Base-by-base conservation (phyloP, 164 flowering plant genomes). In the Macadamia tetraphylla region DNA sequence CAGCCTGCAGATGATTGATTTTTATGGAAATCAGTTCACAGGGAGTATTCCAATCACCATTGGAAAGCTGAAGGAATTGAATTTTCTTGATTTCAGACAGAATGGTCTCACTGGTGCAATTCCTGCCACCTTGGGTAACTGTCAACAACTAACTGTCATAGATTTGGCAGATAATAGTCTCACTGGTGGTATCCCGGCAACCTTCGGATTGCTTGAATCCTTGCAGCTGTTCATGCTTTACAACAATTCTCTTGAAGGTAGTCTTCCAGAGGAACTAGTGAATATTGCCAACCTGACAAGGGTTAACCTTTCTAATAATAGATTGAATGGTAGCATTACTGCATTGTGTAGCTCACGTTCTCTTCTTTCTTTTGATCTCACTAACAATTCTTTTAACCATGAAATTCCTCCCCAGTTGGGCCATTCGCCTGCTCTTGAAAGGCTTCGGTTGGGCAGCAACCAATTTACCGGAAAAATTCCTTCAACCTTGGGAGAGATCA, bases 161-260 rank as follows among this genome's bases (percentile, higher is more conserved):
- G 99, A 92, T 72, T 81, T 94, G 84, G 99, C 99, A 1, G 99
- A 94, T 64, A 94, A 94, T 65, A 73, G 61, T 11, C 82, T 94
- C 58, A 74, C 94, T 0, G 96, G 94, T 30, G 73, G 75, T 1
- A 81, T 94, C 57, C 99, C 99, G 0, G 77, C 67, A 6, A 82
- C 87, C 0, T 77, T 94, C 12, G 94, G 90, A 5, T 72, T 67
- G 57, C 83, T 94, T 7, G 67, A 67, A 29, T 76, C 82, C 3
- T 76, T 94, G 67, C 68, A 89, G 35, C 84, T 81, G 81, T 65
- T 92, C 53, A 86, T 92, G 92, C 97, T 94, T 53, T 94, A 94
- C 81, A 92, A 94, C 83, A 94, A 92, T 69, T 87, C 98, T 0
- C 86, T 94, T n/a, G 81, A 82, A 79, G 98, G 99, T 70, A 85